Conservation (phyloP, 805 yeast genomes). For the Candida nanaspora region DNA sequence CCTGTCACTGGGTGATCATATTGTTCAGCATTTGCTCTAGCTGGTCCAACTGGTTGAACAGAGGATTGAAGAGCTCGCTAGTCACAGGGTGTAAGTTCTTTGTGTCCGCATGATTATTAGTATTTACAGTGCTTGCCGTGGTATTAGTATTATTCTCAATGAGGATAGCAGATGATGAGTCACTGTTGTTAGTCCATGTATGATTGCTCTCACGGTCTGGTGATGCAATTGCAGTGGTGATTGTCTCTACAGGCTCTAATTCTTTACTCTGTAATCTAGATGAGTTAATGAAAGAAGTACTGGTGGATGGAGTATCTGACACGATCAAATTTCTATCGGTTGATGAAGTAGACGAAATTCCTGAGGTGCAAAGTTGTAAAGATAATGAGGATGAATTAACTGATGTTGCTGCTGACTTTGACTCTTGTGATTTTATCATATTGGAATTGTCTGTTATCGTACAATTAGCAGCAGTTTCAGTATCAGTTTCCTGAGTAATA, state of each 20-base stretch:
- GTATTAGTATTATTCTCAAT: not conserved
- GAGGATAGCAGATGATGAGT: not conserved
- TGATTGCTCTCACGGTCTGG: not conserved
- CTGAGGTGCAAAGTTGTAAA: not conserved
- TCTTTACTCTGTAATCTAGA: not conserved
- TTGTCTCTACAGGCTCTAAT: not conserved
- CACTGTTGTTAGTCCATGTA: not conserved
- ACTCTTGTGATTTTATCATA: not conserved
- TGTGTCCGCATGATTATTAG: slow-evolving; percentile 1
- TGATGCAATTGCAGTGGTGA: not conserved
- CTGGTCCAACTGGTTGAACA: slow-evolving; percentile 38
- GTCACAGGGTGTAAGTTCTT: slow-evolving; percentile 38
- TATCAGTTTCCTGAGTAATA: not conserved
- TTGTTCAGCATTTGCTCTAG: slow-evolving; percentile 21
- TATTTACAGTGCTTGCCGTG: not conserved
- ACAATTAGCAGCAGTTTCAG: not conserved
- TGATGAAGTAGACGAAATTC: not conserved
- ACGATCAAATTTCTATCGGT: not conserved
- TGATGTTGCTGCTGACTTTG: not conserved
- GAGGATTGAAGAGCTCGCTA: slow-evolving; percentile 49
- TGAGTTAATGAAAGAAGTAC: not conserved
- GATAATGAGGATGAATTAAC: not conserved
- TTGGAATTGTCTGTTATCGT: not conserved
- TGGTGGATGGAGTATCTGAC: slow-evolving; percentile 2
- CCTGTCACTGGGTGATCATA: slow-evolving; percentile 6